phyloP scores from a whole-genome alignment of 768 basidiomycete species.

The Kondoa malvinella region DNA sequence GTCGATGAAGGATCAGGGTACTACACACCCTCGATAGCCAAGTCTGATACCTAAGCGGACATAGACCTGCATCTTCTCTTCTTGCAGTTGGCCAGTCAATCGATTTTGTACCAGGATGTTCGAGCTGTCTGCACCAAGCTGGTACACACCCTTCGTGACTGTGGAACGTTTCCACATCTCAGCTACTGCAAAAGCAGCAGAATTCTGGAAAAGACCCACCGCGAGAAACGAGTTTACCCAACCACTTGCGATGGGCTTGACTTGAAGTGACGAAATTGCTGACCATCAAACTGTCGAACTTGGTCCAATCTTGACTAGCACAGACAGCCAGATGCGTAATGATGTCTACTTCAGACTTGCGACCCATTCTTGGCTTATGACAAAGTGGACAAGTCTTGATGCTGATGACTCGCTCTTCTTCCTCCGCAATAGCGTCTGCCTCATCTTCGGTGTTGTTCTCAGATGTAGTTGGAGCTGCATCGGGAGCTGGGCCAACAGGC shows the following conservation, averaged over 20 bases:
- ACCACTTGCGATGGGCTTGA: slow-evolving; percentile 95
- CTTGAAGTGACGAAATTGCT: slow-evolving; percentile 78
- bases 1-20: slow-evolving; percentile 64
- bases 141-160: slow-evolving; percentile 70
- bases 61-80: slow-evolving; percentile 96
- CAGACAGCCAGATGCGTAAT: slow-evolving; percentile 94
- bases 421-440: background rate
- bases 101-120: slow-evolving; percentile 89
- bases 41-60: slow-evolving; percentile 81
- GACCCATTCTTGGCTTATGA: slow-evolving; percentile 65
- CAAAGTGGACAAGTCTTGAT: slow-evolving; percentile 87
- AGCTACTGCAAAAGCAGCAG: too few relatives aligned
- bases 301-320: slow-evolving; percentile 78
- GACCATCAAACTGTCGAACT: slow-evolving; percentile 74
- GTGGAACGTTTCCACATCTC: slow-evolving; percentile 33
- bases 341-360: slow-evolving; percentile 82
- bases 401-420: slow-evolving; percentile 69
- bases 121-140: slow-evolving; percentile 86
- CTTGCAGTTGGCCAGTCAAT: slow-evolving; percentile 72
- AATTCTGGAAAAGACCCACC: slow-evolving; percentile 5
- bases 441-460: background rate
- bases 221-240: slow-evolving; percentile 60
- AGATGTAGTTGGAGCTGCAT: background rate
- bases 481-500: background rate
- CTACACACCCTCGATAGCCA: slow-evolving; percentile 53